phyloP scores from a whole-genome alignment of 1,139 yeast genomes.

The Candida sp. region DNA sequence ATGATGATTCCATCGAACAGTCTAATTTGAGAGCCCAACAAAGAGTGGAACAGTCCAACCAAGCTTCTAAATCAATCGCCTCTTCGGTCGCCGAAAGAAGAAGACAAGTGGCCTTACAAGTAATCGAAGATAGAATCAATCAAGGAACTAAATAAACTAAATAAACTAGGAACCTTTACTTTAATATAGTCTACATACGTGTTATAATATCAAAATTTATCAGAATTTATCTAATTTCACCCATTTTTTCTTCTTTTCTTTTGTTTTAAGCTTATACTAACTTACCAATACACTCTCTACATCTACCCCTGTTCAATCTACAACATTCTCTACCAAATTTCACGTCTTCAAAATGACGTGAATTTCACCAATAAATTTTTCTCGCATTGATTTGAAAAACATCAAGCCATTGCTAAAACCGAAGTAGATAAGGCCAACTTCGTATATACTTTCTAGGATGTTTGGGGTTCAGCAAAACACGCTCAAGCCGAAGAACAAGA shows the following conservation, averaged over 20 bases:
- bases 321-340: too few species aligned
- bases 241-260: too few species aligned
- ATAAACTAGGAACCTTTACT: too few species aligned
- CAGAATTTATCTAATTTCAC: background rate
- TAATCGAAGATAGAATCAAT: conserved; percentile 68
- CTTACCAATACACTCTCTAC: too few species aligned
- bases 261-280: too few species aligned
- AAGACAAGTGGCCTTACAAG: conserved; percentile 81
- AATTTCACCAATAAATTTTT: background rate
- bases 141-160: conserved; percentile 16
- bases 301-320: too few species aligned
- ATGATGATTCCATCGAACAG: conserved; percentile 67
- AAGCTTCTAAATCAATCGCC: conserved; percentile 38
- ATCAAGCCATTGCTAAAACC: background rate
- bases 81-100: conserved; percentile 78
- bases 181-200: background rate
- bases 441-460: conserved; percentile 4
- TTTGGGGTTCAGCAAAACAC: conserved; percentile 8
- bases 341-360: too few species aligned
- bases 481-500: conserved; percentile 26
- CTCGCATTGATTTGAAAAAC: background rate
- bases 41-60: conserved; percentile 44
- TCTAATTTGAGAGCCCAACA: conserved; percentile 70
- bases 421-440: background rate
- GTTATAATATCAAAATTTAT: background rate